These are phyloP conservation scores for Globisporangium orthogonon DNA, from an alignment of 352 stramenopile genomes.

Conservation along the genomic window DNA sequence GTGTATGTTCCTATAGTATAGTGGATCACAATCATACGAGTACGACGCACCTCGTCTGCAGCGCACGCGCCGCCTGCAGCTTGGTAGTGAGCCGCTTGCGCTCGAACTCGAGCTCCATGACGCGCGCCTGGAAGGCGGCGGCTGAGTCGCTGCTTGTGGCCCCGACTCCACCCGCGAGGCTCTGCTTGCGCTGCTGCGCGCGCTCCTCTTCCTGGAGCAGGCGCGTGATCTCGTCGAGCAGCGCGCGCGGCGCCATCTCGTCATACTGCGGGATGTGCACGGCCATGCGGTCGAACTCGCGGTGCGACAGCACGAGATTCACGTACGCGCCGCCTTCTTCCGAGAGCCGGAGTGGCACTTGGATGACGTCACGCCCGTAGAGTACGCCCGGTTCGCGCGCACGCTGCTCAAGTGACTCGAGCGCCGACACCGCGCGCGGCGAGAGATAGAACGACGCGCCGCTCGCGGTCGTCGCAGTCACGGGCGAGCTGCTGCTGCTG, in stretches of 20 bases:
- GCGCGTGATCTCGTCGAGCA: constrained; percentile 54
- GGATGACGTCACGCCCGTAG: constrained; percentile 67
- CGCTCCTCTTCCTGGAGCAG: constrained; percentile 44
- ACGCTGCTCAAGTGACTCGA: constrained; percentile 19
- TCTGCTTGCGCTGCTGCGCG: constrained; percentile 22
- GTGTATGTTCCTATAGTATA: too few relatives aligned
- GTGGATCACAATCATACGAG: background rate
- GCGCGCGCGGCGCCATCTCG: constrained; percentile 37
- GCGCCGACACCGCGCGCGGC: constrained; percentile 20
- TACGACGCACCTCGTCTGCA: constrained; percentile 30
- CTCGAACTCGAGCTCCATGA: constrained; percentile 69
- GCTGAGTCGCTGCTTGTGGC: constrained; percentile 19
- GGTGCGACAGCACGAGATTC: constrained; percentile 68
- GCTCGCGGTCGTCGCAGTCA: constrained; percentile 6
- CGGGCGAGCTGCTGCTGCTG: constrained; percentile 1
- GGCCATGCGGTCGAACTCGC: constrained; percentile 73
- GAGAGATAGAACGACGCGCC: constrained; percentile 15
- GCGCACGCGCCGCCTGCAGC: constrained; percentile 35
- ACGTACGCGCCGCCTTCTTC: constrained; percentile 40
- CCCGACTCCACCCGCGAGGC: constrained; percentile 6
- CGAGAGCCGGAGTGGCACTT: constrained; percentile 55
- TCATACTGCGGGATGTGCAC: constrained; percentile 69
- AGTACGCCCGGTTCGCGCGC: constrained; percentile 30
- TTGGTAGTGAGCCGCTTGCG: constrained; percentile 61
- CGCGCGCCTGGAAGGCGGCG: constrained; percentile 42